A percentile compares a stretch with the other conserved stretches of the same genome.
Evolutionary conservation across 2,329 filamentous ascomycete species (phyloP).

Genomic region (Aureobasidium sp.): DNA sequence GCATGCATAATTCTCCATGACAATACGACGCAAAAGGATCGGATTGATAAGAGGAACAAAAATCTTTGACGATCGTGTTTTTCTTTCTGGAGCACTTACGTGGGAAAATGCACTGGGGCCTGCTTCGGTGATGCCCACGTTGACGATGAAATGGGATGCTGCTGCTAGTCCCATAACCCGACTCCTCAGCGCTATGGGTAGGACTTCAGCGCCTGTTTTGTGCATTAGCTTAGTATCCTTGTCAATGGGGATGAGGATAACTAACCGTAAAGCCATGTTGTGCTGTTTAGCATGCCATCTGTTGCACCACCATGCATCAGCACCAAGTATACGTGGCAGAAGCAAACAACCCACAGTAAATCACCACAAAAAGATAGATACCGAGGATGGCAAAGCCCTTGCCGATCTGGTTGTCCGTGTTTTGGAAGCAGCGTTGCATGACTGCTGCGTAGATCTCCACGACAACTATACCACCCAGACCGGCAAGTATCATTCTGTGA

Average conservation of each 20-base stretch:
- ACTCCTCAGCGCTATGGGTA: constrained; percentile 45
- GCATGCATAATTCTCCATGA: too few relatives aligned
- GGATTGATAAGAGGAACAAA: not conserved
- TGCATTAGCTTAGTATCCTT: not conserved
- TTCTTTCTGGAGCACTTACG: not conserved
- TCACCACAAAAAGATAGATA: constrained; percentile 50
- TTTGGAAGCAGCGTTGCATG: constrained; percentile 49
- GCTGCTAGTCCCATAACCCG: constrained; percentile 49
- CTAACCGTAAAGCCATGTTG: constrained; percentile 45
- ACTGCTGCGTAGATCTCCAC: constrained; percentile 51
- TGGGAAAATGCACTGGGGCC: constrained; percentile 14
- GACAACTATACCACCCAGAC: constrained; percentile 43
- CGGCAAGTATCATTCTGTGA: constrained; percentile 43
- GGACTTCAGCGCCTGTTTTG: constrained; percentile 36
- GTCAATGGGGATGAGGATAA: too few relatives aligned
- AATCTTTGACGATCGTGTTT: not conserved
- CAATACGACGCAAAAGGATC: too few relatives aligned
- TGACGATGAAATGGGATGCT: constrained; percentile 42
- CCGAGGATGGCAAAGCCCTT: constrained; percentile 52
- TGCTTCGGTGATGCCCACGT: constrained; percentile 35
- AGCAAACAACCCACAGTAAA: constrained; percentile 39
- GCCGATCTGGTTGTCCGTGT: constrained; percentile 45
- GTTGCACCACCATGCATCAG: not conserved
- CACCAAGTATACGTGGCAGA: constrained; percentile 7
- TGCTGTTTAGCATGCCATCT: constrained; percentile 46